Evolutionary conservation across 768 basidiomycete genomes (phyloP).

Genomic region (Tremella yokohamensis): DNA sequence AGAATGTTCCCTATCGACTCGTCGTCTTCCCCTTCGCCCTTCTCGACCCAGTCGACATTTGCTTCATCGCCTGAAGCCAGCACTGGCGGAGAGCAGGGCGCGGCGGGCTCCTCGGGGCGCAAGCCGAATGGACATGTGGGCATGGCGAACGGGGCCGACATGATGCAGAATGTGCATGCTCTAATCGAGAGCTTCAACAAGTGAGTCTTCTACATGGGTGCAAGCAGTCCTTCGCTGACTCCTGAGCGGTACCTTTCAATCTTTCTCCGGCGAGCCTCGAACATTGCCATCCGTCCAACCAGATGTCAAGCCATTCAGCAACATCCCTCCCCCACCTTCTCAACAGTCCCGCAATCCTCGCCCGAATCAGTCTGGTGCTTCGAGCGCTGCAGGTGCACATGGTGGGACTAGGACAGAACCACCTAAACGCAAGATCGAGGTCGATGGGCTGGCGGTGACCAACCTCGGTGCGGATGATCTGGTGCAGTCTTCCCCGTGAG

Average conservation of each 20-base stretch:
- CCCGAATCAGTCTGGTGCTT: background rate
- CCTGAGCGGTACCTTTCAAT: constrained; percentile 5
- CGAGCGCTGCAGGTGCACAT: constrained; percentile 20
- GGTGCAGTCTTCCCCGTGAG: constrained; percentile 18
- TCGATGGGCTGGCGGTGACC: constrained; percentile 25
- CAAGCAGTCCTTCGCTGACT: background rate
- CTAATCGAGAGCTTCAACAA: constrained; percentile 16
- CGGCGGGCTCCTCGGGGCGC: background rate
- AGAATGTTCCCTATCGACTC: constrained; percentile 22
- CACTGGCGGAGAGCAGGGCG: background rate
- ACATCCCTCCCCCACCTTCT: constrained; percentile 15
- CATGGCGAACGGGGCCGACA: constrained; percentile 14
- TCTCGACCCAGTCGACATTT: constrained; percentile 21
- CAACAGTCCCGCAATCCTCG: constrained; percentile 4
- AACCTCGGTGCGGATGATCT: constrained; percentile 24
- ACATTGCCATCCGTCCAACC: constrained; percentile 3
- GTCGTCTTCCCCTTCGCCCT: constrained; percentile 34
- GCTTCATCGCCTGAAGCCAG: constrained; percentile 24
- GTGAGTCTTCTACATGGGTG: constrained; percentile 8
- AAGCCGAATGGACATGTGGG: constrained; percentile 7
- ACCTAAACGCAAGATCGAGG: constrained; percentile 33
- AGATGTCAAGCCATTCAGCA: constrained; percentile 18
- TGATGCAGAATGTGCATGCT: constrained; percentile 25
- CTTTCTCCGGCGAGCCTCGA: constrained; percentile 2
- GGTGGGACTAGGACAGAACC: constrained; percentile 29